These are phyloP conservation scores for Microdochium bolleyi DNA, from an alignment of 2,329 filamentous ascomycete species.

Conservation along the genomic window DNA sequence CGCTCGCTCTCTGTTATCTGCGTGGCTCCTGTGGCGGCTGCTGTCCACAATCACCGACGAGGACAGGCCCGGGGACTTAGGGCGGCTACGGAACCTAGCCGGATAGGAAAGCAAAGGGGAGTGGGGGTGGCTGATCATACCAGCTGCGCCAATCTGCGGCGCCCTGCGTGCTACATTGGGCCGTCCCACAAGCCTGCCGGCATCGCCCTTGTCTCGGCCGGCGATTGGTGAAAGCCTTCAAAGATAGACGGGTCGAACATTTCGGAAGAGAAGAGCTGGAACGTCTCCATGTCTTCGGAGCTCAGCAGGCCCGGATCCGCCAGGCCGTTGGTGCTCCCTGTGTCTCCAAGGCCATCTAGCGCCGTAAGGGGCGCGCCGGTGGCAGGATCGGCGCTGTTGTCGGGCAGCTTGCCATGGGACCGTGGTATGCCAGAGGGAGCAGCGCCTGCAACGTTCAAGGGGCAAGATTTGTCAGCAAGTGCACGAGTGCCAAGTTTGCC, in stretches of 20 bases:
- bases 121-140: no score
- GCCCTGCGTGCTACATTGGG: neutral
- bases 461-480: neutral
- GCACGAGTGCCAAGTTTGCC: neutral
- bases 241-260: conserved; percentile 2
- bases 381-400: neutral
- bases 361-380: neutral
- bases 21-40: neutral
- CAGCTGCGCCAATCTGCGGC: neutral
- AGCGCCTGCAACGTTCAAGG: neutral
- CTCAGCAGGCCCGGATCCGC: neutral
- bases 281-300: conserved; percentile 1
- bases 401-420: neutral
- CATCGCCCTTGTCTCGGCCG: conserved; percentile 10
- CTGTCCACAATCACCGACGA: neutral
- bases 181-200: neutral
- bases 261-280: conserved; percentile 1
- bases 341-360: neutral
- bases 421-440: neutral
- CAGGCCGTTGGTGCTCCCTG: neutral
- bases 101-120: neutral
- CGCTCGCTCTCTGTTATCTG: no score
- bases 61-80: neutral
- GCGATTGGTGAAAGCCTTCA: conserved; percentile 1
- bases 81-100: neutral